Conservation (phyloP, 768 basidiomycete genomes). For the Termitomyces sp. region DNA sequence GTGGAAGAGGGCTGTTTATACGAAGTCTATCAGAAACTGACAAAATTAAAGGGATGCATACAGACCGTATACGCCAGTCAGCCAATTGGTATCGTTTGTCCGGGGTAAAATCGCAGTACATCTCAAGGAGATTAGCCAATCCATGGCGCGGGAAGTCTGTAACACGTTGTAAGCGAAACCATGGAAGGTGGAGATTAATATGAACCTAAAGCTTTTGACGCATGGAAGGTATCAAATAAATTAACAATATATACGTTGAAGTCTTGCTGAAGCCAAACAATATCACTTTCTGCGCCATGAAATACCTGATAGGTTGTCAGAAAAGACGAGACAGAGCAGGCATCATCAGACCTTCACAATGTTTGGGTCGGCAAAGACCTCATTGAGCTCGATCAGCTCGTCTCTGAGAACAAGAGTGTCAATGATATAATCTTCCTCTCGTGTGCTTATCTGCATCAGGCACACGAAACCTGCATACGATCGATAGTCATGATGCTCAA, state of each 20-base stretch:
- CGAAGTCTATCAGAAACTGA: not conserved
- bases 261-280: constrained; percentile 95
- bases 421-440: constrained; percentile 82
- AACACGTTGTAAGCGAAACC: not conserved
- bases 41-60: not conserved
- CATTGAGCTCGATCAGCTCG: constrained; percentile 70
- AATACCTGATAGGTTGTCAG: constrained; percentile 56
- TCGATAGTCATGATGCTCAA: constrained; percentile 91
- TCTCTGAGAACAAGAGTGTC: constrained; percentile 77
- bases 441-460: constrained; percentile 87
- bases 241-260: constrained; percentile 93
- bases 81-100: constrained; percentile 97
- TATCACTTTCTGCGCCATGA: constrained; percentile 92
- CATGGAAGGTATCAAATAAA: constrained; percentile 97
- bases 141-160: constrained; percentile 81
- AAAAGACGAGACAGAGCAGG: not conserved
- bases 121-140: constrained; percentile 78
- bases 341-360: constrained; percentile 68
- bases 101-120: constrained; percentile 85
- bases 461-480: constrained; percentile 87
- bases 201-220: constrained; percentile 77
- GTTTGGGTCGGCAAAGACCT: constrained; percentile 79
- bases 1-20: constrained; percentile 63
- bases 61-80: constrained; percentile 92
- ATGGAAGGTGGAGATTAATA: not conserved